Base-by-base conservation (phyloP, 2,329 filamentous ascomycete species). In the Aschersonia sp. region DNA sequence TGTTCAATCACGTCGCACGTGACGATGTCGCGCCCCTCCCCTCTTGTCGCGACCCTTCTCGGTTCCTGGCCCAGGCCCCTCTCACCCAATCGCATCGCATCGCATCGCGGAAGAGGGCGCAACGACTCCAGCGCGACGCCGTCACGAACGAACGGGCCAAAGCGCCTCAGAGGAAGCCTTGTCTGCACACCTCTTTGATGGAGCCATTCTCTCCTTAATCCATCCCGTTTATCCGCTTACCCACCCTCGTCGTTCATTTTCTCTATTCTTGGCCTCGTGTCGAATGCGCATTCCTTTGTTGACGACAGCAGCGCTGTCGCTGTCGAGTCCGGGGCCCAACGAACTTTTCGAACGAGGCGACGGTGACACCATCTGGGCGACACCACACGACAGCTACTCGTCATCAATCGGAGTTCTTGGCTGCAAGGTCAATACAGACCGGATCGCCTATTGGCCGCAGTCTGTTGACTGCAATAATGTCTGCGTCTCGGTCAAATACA, bases 391-490 rank as follows among this genome's bases (percentile, higher is more conserved):
- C 51, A 67, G 65, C 53, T 80, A 70, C 64, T 76, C 73, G 0
- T 77, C 73, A 2, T 78, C 74, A 0, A 61, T 78, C 49, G 76
- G 76, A 39, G 76, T 79, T 0, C 65, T 74, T n/a, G 76, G 76
- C 32, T 80, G 76, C 68, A 75, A 77, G 56, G 68, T 80, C 58
- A 61, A 80, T 61, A 77, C 72, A 39, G 69, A 80, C 61, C 73
- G 76, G 49, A 66, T 79, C 48, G 76, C 76, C 30, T 80, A 80
- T 66, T 80, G 74, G 74, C 77, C 77, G 4, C 56, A 55, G n/a
- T 58, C 67, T 4, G 64, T 76, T 49, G 67, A 71, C 63, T 80
- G 76, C 66, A 63, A 66, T 60, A 71, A 72, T 55, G 64, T 79
- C 54, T 80, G 76, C 62, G 64, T 79, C 49, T 67, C 69, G 47